Base-by-base conservation (phyloP, 805 yeast genomes). In the Starmerella vaccinii region DNA sequence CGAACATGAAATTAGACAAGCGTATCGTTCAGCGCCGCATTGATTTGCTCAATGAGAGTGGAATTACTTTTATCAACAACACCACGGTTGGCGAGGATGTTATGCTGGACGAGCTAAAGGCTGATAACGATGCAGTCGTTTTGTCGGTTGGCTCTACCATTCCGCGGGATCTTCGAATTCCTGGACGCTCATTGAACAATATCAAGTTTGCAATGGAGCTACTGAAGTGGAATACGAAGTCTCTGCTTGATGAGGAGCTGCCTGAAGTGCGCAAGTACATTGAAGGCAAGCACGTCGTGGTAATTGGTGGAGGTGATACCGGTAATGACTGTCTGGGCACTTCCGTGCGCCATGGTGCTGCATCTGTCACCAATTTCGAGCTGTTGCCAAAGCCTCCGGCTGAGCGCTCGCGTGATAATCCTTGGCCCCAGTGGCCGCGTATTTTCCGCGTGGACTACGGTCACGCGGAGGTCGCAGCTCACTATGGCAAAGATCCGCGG, bases 391-490 rank as follows among this genome's bases (percentile, higher is more conserved):
- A 82, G 61, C 98, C 98, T 57, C 85, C 97, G 33, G 75, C 75
- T 27, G 76, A 78, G 52, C 79, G 97, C 68, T 83, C 89, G 42
- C 84, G 80, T 70, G 97, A 92, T 70, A 90, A 90, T 71, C 97
- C 98, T 69, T 90, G 98, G 98, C 98, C 98, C 40, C 98, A 90
- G 72, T 90, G 97, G 97, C 97, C 98, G 60, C 77, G 96, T 66
- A 79, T 92, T 63, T 90, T 92, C 83, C 80, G 97, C 64, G 95
- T 90, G 53, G 98, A 90, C 72, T 90, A 90, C 65, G 98, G 98
- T 60, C 98, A 90, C 70, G 76, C 89, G 57, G 98, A 90, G 70
- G 97, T 92, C 52, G 77, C 84, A 53, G 84, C 85, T 46, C 96
- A 89, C 68, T 90, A 89, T 67, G 97, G 97, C 58, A 83, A 82